Conservation (phyloP, 148 eudicot genomes). For the Arctostaphylos glauca region DNA sequence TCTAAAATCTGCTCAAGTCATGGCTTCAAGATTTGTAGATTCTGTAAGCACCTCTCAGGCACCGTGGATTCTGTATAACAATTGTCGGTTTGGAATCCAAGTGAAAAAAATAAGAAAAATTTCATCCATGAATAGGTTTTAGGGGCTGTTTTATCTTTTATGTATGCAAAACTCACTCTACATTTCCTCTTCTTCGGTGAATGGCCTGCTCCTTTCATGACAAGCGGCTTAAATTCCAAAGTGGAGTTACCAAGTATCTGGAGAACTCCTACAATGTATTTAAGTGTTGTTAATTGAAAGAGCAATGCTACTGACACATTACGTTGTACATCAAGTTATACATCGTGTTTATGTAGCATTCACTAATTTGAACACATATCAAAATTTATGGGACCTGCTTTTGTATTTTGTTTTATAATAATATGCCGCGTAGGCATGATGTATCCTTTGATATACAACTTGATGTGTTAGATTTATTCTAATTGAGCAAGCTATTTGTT, state of each 20-base stretch:
- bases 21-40: constrained; percentile 88
- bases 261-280: background rate
- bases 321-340: too few species aligned
- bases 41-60: constrained; percentile 61
- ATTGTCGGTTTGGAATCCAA: background rate
- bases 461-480: too few species aligned
- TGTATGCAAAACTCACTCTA: too few species aligned
- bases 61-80: background rate
- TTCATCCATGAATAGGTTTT: background rate
- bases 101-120: background rate
- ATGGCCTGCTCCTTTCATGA: constrained; percentile 7
- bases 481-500: background rate
- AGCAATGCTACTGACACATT: too few species aligned
- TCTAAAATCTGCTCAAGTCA: constrained; percentile 67
- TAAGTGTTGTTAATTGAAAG: background rate
- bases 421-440: too few species aligned
- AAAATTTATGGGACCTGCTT: too few species aligned
- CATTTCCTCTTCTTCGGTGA: background rate
- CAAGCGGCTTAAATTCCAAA: background rate
- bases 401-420: too few species aligned
- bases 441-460: too few species aligned
- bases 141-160: background rate
- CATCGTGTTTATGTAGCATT: too few species aligned
- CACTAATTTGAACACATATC: too few species aligned
- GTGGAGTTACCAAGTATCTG: background rate